A percentile compares a stretch with the other conserved stretches of the same genome.
Evolutionary conservation across 2,329 filamentous ascomycete species (phyloP).

Genomic region (Zasmidium citrigriseum): DNA sequence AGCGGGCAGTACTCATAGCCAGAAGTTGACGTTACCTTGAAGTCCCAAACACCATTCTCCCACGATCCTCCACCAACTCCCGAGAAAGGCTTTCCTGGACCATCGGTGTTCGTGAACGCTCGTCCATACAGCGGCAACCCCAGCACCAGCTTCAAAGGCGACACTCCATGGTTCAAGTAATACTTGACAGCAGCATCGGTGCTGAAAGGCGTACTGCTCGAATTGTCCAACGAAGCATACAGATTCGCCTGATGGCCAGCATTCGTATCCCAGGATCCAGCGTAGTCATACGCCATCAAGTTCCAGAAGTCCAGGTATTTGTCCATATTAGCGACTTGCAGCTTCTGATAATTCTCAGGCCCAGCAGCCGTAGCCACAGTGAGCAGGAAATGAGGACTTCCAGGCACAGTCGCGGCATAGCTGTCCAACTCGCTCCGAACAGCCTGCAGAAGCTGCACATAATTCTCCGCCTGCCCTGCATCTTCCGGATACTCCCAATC

Average conservation of each 20-base stretch:
- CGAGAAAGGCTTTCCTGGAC: slow-evolving; percentile 66
- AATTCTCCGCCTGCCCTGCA: slow-evolving; percentile 40
- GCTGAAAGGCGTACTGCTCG: slow-evolving; percentile 73
- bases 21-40: slow-evolving; percentile 66
- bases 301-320: slow-evolving; percentile 51
- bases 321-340: slow-evolving; percentile 44
- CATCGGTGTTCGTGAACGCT: slow-evolving; percentile 76
- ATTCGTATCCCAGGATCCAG: slow-evolving; percentile 73
- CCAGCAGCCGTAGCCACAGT: slow-evolving; percentile 48
- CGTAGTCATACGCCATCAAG: slow-evolving; percentile 56
- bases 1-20: not conserved
- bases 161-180: slow-evolving; percentile 65
- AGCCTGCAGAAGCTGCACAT: slow-evolving; percentile 42
- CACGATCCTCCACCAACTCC: slow-evolving; percentile 78
- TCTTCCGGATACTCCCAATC: slow-evolving; percentile 52
- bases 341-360: slow-evolving; percentile 44
- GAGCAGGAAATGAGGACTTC: slow-evolving; percentile 45
- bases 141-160: slow-evolving; percentile 72
- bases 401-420: slow-evolving; percentile 39
- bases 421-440: slow-evolving; percentile 40
- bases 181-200: slow-evolving; percentile 68
- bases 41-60: slow-evolving; percentile 86
- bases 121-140: slow-evolving; percentile 93
- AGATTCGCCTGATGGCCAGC: slow-evolving; percentile 83
- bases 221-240: slow-evolving; percentile 58